Evolutionary conservation across 305 asterid species (phyloP).

Genomic region (Petunia hybrid): DNA sequence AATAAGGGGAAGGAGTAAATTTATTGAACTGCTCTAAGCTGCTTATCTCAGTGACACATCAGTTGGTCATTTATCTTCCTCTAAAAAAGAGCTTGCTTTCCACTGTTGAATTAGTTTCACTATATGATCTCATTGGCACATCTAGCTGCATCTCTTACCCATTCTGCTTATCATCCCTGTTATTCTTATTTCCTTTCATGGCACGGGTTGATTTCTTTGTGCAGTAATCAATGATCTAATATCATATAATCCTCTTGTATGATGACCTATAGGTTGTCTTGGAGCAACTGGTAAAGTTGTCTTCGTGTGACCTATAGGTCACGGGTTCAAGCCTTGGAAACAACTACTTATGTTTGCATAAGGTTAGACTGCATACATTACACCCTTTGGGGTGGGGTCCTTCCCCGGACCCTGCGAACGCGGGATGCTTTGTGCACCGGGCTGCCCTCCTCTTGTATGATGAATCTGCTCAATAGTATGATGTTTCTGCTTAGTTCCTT

Average conservation of each 20-base stretch:
- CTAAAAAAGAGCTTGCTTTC: background rate
- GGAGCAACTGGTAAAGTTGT: too few species aligned
- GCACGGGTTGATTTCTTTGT: conserved; percentile 12
- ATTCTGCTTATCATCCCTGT: conserved; percentile 1
- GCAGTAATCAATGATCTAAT: conserved; percentile 23
- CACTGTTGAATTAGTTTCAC: background rate
- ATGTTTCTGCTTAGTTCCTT: conserved; percentile 1
- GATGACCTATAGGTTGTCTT: too few species aligned
- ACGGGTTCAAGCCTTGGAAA: too few species aligned
- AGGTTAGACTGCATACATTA: too few species aligned
- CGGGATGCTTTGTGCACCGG: too few species aligned
- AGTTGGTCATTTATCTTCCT: background rate
- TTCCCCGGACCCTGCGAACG: too few species aligned
- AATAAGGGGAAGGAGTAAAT: conserved; percentile 1
- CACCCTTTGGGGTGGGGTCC: too few species aligned
- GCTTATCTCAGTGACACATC: conserved; percentile 18
- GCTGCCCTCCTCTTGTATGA: too few species aligned
- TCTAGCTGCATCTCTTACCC: conserved; percentile 11
- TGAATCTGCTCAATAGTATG: conserved; percentile 31
- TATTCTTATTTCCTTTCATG: conserved; percentile 7
- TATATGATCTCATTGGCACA: background rate
- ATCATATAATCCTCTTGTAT: conserved; percentile 1
- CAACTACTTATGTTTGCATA: too few species aligned
- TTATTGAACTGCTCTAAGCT: background rate
- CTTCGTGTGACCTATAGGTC: too few species aligned